phyloP scores from a whole-genome alignment of 306 rosid species.

The Lagenaria siceraria region DNA sequence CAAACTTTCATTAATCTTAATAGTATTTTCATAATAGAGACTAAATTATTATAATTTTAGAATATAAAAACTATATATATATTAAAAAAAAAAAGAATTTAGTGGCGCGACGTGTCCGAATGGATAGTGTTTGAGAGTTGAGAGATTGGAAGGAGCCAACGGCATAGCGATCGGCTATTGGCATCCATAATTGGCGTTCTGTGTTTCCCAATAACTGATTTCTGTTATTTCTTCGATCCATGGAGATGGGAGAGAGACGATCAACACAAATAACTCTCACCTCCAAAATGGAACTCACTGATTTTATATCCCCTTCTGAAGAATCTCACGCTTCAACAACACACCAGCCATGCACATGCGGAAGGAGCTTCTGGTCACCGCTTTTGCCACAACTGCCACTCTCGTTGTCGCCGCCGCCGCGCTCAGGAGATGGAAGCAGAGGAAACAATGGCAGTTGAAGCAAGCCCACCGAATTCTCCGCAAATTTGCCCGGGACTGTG shows the following conservation, averaged over 20 bases:
- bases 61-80: too few species aligned
- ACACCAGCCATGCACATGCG: slow-evolving; percentile 17
- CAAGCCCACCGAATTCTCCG: slow-evolving; percentile 24
- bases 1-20: too few species aligned
- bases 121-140: background rate
- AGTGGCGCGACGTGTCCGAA: background rate
- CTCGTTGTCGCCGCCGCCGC: slow-evolving; percentile 16
- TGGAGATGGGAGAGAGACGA: background rate
- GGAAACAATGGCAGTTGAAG: slow-evolving; percentile 28
- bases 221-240: slow-evolving; percentile 18
- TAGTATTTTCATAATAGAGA: too few species aligned
- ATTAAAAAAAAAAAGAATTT: too few species aligned
- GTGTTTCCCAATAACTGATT: slow-evolving; percentile 17
- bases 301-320: background rate
- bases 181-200: slow-evolving; percentile 24
- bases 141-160: background rate
- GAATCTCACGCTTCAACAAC: background rate
- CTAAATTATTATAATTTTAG: too few species aligned
- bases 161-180: background rate
- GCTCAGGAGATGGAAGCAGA: slow-evolving; percentile 22
- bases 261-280: background rate
- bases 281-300: background rate
- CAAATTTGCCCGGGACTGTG: slow-evolving; percentile 45
- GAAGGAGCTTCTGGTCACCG: slow-evolving; percentile 24
- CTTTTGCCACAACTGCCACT: slow-evolving; percentile 19